phyloP scores from a whole-genome alignment of 345 rosid species.

The Cardamine chenopodiifolia region DNA sequence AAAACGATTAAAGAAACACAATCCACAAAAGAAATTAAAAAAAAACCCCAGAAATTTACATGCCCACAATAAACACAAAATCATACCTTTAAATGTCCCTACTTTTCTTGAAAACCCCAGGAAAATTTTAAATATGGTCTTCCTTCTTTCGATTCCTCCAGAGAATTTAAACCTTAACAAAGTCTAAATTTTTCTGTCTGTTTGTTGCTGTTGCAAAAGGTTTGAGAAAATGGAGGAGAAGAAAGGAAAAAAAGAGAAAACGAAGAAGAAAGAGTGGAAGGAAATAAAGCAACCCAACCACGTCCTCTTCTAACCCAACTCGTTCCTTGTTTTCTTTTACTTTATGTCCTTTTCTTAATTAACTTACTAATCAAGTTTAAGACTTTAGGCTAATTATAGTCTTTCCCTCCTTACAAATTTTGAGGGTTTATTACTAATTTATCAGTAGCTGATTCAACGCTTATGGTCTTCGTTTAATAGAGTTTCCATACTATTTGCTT shows the following conservation, averaged over 20 bases:
- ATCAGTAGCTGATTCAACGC: constrained; percentile 38
- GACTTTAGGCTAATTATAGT: constrained; percentile 39
- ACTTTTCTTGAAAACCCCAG: constrained; percentile 10
- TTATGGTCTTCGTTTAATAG: constrained; percentile 26
- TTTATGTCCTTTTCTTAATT: constrained; percentile 38
- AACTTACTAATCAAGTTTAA: constrained; percentile 26
- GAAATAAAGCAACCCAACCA: constrained; percentile 44
- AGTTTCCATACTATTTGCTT: constrained; percentile 14
- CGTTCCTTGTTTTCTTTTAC: constrained; percentile 17
- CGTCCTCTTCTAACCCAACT: constrained; percentile 42
- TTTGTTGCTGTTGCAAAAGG: constrained; percentile 2
- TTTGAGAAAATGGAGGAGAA: constrained; percentile 27
- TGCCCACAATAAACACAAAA: constrained; percentile 1
- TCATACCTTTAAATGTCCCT: constrained; percentile 34
- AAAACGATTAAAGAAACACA: not conserved
- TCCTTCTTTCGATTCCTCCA: not conserved
- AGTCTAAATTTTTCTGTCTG: not conserved
- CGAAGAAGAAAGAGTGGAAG: constrained; percentile 43
- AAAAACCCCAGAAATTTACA: constrained; percentile 11
- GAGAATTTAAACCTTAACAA: constrained; percentile 10
- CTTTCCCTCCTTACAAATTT: constrained; percentile 13
- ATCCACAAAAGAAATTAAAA: constrained; percentile 1
- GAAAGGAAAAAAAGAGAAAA: constrained; percentile 19
- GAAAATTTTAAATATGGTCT: not conserved
- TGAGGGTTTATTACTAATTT: constrained; percentile 23